Evolutionary conservation across 2,329 filamentous ascomycete species (phyloP).

Genomic region (Metarhizium guizhouense): DNA sequence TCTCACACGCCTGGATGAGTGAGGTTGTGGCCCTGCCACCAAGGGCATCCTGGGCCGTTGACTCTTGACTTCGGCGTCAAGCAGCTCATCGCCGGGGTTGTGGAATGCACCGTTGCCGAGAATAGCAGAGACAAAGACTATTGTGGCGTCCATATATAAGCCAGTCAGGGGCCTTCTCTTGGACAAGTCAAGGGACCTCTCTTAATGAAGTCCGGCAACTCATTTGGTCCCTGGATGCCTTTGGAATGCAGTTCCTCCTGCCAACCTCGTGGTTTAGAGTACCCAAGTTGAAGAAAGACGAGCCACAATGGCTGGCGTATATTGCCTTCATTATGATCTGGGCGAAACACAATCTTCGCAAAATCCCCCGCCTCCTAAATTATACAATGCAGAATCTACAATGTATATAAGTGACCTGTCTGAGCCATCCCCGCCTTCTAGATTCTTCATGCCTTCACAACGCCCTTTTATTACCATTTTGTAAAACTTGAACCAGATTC

Average conservation of each 20-base stretch:
- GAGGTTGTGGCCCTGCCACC: neutral
- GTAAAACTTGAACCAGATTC: neutral
- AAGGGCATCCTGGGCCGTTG: neutral
- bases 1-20: neutral
- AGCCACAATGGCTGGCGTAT: neutral
- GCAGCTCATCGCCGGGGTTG: neutral
- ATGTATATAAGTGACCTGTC: conserved; percentile 7
- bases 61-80: neutral
- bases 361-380: conserved; percentile 3
- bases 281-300: too few species aligned
- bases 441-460: conserved; percentile 1
- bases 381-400: neutral
- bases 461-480: neutral
- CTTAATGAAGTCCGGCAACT: neutral
- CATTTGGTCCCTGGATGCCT: neutral
- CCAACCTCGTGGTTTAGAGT: conserved; percentile 1
- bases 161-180: neutral
- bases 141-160: neutral
- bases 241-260: conserved; percentile 1
- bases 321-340: too few species aligned
- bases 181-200: neutral
- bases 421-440: neutral
- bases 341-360: neutral
- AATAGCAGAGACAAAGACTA: conserved; percentile 2
- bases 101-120: neutral